phyloP scores from a whole-genome alignment of 768 basidiomycete species.

The Auricularia heimuer region DNA sequence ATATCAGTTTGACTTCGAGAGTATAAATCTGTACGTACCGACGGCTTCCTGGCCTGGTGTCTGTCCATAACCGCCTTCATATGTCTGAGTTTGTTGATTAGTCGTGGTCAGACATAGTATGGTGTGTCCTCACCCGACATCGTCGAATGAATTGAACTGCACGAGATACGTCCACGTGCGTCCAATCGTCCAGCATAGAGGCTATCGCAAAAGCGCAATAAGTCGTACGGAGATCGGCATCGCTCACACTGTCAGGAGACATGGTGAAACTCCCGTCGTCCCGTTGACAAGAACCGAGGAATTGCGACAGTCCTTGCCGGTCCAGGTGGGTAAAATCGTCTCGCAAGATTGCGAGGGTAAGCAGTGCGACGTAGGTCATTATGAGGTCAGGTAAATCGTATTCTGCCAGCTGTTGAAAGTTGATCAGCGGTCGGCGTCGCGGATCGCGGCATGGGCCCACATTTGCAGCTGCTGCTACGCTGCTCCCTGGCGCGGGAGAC shows the following conservation, averaged over 20 bases:
- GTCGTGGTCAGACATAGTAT: not conserved
- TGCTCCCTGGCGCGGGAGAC: slow-evolving; percentile 26
- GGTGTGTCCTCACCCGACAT: slow-evolving; percentile 51
- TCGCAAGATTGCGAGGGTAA: slow-evolving; percentile 76
- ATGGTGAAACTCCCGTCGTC: slow-evolving; percentile 51
- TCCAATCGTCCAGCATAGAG: slow-evolving; percentile 72
- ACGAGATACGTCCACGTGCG: slow-evolving; percentile 49
- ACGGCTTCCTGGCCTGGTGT: slow-evolving; percentile 74
- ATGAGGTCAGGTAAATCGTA: slow-evolving; percentile 76
- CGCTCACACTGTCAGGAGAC: slow-evolving; percentile 18
- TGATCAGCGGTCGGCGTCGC: slow-evolving; percentile 2
- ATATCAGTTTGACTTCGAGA: not conserved
- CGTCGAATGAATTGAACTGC: slow-evolving; percentile 55
- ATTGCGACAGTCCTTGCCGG: slow-evolving; percentile 50
- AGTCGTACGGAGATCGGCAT: slow-evolving; percentile 72
- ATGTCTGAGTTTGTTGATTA: slow-evolving; percentile 42
- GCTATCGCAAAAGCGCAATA: slow-evolving; percentile 85
- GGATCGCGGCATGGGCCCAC: slow-evolving; percentile 9
- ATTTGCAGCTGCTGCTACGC: slow-evolving; percentile 11
- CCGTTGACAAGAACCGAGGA: slow-evolving; percentile 65
- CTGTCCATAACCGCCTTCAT: slow-evolving; percentile 91
- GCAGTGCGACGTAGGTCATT: slow-evolving; percentile 86
- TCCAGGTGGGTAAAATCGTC: slow-evolving; percentile 73
- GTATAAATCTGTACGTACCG: slow-evolving; percentile 35
- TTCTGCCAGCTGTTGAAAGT: slow-evolving; percentile 19